A percentile compares a stretch with the other conserved stretches of the same genome.
Evolutionary conservation across 805 yeast genomes (phyloP).

Genomic region (Suhomyces prunicola): DNA sequence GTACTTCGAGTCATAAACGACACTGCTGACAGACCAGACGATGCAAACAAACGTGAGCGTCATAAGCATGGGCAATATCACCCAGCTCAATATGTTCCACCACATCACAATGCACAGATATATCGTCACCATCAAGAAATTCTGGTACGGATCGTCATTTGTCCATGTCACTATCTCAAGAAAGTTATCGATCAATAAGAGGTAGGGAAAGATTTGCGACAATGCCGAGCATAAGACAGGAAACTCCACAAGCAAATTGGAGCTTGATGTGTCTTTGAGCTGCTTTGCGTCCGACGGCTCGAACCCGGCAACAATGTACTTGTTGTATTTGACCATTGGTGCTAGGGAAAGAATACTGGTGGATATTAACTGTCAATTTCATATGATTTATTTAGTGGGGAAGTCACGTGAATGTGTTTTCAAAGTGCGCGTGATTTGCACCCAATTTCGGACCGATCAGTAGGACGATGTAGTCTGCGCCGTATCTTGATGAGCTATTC

Average conservation of each 20-base stretch:
- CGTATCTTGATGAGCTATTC: too few relatives aligned
- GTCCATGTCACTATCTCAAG: slow-evolving; percentile 55
- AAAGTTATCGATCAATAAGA: slow-evolving; percentile 42
- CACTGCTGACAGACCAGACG: slow-evolving; percentile 46
- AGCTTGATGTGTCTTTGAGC: slow-evolving; percentile 26
- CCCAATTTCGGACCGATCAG: background rate
- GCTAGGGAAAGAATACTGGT: background rate
- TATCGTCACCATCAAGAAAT: slow-evolving; percentile 38
- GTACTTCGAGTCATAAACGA: slow-evolving; percentile 38
- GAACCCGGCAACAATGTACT: slow-evolving; percentile 22
- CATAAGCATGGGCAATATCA: slow-evolving; percentile 39
- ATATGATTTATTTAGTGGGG: background rate
- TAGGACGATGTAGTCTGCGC: too few relatives aligned
- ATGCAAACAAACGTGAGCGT: slow-evolving; percentile 36
- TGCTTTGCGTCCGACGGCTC: slow-evolving; percentile 38
- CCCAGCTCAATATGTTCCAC: slow-evolving; percentile 38
- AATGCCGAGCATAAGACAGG: slow-evolving; percentile 48
- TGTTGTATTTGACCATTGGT: slow-evolving; percentile 1
- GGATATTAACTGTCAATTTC: background rate
- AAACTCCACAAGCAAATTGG: slow-evolving; percentile 35
- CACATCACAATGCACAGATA: slow-evolving; percentile 40
- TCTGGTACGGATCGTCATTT: slow-evolving; percentile 46
- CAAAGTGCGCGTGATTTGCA: background rate
- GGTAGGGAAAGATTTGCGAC: slow-evolving; percentile 46
- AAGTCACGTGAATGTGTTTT: background rate